Base-by-base conservation (phyloP, 441 rosid species). In the Viola pubescens region DNA sequence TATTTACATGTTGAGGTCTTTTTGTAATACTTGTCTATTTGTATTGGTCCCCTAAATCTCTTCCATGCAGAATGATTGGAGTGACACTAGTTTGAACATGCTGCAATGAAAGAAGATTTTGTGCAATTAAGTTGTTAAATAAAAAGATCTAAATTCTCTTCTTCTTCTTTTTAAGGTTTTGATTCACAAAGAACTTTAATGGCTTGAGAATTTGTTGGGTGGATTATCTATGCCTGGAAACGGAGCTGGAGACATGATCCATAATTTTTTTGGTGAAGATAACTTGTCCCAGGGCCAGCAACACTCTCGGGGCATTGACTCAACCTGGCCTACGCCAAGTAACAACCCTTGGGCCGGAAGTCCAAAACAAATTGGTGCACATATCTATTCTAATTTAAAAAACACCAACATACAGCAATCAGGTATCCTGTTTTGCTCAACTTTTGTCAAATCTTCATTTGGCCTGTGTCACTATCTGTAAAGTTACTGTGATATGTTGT, bases 181-280 rank as follows among this genome's bases (percentile, higher is more conserved):
- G 40, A 54, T 9, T 46, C 52, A 38, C 55, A 57, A 55, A 58
- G 34, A 43, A 43, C 8, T 43, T 43, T 43, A 43, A 6, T 43
- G 46, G 46, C 34, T 26, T 26, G 34, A 26, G 34, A 51, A 51
- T 9, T 51, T 52, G 40, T 10, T 52, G 11, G 4, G 51, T 54
- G 16, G 45, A 68, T 59, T 68, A 63, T 60, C 91, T 80, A 88
- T 91, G 96, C 94, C 98, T 86, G 98, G 92, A 71, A 86, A 91
- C 88, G 89, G 84, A 80, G 80, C 75, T 79, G 96, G 91, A 75
- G 98, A 91, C 73, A 81, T 84, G 81, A 81, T 80, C 77, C 95
- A 84, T 73, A 86, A 84, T 79, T 84, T 85, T 77, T 81, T 86
- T 79, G 90, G 82, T 70, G 89, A 81, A 59, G 92, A 86, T 65